Conservation (phyloP, 2,329 filamentous ascomycete species). For the Cordyceps pruinosa region DNA sequence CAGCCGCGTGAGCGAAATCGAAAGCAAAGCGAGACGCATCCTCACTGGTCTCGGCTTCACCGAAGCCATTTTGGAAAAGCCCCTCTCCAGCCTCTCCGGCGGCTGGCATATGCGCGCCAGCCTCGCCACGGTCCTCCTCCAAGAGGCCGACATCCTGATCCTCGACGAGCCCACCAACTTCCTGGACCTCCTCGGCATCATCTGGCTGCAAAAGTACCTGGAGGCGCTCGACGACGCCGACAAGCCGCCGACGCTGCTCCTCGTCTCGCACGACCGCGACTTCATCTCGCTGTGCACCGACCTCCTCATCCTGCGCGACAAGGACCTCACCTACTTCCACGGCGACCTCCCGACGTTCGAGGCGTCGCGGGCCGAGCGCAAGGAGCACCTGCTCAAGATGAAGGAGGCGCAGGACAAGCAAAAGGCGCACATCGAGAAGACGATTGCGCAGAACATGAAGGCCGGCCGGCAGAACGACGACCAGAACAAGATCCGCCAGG, state of each 20-base stretch:
- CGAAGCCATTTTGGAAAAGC: constrained; percentile 50
- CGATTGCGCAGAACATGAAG: constrained; percentile 66
- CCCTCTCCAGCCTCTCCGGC: constrained; percentile 62
- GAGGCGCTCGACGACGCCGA: constrained; percentile 45
- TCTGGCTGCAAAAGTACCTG: constrained; percentile 76
- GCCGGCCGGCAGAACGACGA: constrained; percentile 72
- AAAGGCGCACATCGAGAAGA: constrained; percentile 72
- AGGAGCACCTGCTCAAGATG: constrained; percentile 63
- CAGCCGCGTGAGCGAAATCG: constrained; percentile 55
- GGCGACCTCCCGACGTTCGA: constrained; percentile 71
- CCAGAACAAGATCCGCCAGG: constrained; percentile 79
- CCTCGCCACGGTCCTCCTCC: constrained; percentile 59
- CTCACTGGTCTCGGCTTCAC: constrained; percentile 67
- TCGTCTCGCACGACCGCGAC: constrained; percentile 79
- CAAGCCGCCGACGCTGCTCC: constrained; percentile 58
- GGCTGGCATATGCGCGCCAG: constrained; percentile 68
- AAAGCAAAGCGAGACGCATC: constrained; percentile 58
- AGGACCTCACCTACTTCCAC: constrained; percentile 64
- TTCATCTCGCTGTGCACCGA: constrained; percentile 75
- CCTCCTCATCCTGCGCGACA: constrained; percentile 67
- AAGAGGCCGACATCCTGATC: constrained; percentile 69
- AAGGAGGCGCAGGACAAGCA: constrained; percentile 77
- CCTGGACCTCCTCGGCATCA: constrained; percentile 72
- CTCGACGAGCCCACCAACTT: constrained; percentile 87
- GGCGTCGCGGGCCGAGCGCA: constrained; percentile 58